These are phyloP conservation scores for Didymella pinodella DNA, from an alignment of 2,329 filamentous ascomycete genomes.

Conservation along the genomic window DNA sequence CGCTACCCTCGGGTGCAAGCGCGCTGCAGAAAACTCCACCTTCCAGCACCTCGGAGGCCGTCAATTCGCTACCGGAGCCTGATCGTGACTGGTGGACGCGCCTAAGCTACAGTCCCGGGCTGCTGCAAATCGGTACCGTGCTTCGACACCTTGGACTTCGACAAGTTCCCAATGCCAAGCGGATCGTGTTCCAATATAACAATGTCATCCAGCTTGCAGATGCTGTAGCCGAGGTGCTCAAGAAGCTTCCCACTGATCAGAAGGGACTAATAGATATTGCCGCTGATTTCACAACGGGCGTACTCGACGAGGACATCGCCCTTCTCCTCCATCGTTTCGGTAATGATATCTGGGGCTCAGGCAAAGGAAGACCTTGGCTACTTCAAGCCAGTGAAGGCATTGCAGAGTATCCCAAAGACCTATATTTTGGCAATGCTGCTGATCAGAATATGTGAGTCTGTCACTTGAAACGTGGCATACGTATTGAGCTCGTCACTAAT, in stretches of 20 bases:
- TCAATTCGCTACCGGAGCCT: neutral
- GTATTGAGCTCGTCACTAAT: neutral
- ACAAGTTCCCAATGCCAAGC: conserved; percentile 10
- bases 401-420: conserved; percentile 10
- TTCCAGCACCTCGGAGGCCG: neutral
- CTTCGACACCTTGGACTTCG: conserved; percentile 11
- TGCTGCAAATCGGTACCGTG: conserved; percentile 5
- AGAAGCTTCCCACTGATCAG: neutral
- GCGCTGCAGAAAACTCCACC: neutral
- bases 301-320: conserved; percentile 1
- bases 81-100: conserved; percentile 9
- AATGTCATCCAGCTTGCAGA: conserved; percentile 6
- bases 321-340: conserved; percentile 3
- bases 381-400: conserved; percentile 3
- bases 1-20: neutral
- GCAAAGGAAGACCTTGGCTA: conserved; percentile 4
- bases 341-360: conserved; percentile 7
- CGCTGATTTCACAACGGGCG: neutral
- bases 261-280: conserved; percentile 6
- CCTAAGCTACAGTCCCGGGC: neutral
- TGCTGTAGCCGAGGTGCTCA: neutral
- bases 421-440: neutral
- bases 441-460: conserved; percentile 8
- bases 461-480: neutral
- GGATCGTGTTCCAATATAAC: neutral